A percentile compares a stretch with the other conserved stretches of the same genome.
These are phyloP conservation scores for Castanea mollissima DNA, from an alignment of 306 rosid species.

Conservation along the genomic window DNA sequence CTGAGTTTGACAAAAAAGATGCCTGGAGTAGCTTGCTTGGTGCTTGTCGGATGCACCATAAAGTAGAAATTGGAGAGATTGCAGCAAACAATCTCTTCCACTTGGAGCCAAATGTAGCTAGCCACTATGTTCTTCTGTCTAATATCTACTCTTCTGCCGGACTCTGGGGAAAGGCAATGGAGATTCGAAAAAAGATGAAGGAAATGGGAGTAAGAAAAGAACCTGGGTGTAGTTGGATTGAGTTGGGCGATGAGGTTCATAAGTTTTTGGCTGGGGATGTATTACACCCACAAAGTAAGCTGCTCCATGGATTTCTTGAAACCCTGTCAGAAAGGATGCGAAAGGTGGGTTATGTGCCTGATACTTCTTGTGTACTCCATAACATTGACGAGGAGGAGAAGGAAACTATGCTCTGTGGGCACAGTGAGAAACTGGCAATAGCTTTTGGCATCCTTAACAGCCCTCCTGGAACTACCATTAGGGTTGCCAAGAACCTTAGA, in stretches of 20 bases:
- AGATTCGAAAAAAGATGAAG: slow-evolving; percentile 72
- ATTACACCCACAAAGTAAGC: slow-evolving; percentile 68
- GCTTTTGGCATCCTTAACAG: slow-evolving; percentile 88
- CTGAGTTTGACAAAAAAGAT: slow-evolving; percentile 46
- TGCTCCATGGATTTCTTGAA: slow-evolving; percentile 64
- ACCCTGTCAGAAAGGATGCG: slow-evolving; percentile 61
- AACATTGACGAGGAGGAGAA: slow-evolving; percentile 78
- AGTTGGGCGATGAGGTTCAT: slow-evolving; percentile 78
- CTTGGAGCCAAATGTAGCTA: slow-evolving; percentile 78
- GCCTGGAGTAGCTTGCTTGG: slow-evolving; percentile 97
- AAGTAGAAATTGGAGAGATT: slow-evolving; percentile 67
- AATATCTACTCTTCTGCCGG: slow-evolving; percentile 80
- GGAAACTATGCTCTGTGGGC: slow-evolving; percentile 81
- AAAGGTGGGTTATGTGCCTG: slow-evolving; percentile 84
- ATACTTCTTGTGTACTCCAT: slow-evolving; percentile 86
- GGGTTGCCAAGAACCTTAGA: slow-evolving; percentile 89
- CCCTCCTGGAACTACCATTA: slow-evolving; percentile 71
- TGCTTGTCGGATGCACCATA: slow-evolving; percentile 60
- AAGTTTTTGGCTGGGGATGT: slow-evolving; percentile 77
- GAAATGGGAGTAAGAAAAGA: slow-evolving; percentile 79
- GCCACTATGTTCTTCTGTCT: slow-evolving; percentile 80
- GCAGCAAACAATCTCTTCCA: slow-evolving; percentile 60
- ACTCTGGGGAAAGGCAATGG: slow-evolving; percentile 74
- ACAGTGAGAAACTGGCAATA: slow-evolving; percentile 92
- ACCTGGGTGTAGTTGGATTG: slow-evolving; percentile 94